These are phyloP conservation scores for Pseudonectria foliicola DNA, from an alignment of 2,329 filamentous ascomycete genomes.

Conservation along the genomic window DNA sequence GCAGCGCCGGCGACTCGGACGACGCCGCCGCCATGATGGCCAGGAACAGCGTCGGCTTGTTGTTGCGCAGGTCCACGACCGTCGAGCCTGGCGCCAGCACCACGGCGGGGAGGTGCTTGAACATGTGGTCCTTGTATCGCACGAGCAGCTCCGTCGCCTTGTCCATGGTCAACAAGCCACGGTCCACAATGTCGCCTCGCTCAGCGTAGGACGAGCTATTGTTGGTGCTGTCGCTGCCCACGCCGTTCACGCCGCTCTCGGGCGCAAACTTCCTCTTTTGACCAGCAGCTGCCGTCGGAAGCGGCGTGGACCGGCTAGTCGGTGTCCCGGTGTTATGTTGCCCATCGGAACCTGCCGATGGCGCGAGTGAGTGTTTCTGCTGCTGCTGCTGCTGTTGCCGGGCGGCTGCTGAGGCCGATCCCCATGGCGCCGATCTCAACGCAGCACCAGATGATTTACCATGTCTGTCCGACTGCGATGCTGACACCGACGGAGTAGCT, in stretches of 20 bases:
- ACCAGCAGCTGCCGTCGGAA: slow-evolving; percentile 11
- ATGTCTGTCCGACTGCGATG: not conserved
- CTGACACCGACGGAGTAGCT: not conserved
- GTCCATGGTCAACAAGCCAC: slow-evolving; percentile 50
- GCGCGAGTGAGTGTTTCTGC: no score
- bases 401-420: no score
- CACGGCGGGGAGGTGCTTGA: slow-evolving; percentile 54
- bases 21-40: slow-evolving; percentile 61
- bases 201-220: not conserved
- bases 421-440: no score
- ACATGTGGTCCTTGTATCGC: slow-evolving; percentile 54
- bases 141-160: slow-evolving; percentile 48
- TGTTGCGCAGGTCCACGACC: slow-evolving; percentile 46
- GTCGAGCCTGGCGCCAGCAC: slow-evolving; percentile 50
- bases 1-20: slow-evolving; percentile 47
- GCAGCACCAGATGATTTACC: no score
- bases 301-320: slow-evolving; percentile 1
- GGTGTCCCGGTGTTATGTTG: not conserved
- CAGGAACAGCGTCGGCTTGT: slow-evolving; percentile 62
- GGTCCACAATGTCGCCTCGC: slow-evolving; percentile 48
- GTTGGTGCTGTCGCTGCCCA: slow-evolving; percentile 8
- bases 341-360: no score
- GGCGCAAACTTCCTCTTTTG: slow-evolving; percentile 26
- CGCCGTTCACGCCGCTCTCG: slow-evolving; percentile 13
- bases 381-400: no score